Conservation (phyloP, 345 rosid genomes). For the Brassica juncea region DNA sequence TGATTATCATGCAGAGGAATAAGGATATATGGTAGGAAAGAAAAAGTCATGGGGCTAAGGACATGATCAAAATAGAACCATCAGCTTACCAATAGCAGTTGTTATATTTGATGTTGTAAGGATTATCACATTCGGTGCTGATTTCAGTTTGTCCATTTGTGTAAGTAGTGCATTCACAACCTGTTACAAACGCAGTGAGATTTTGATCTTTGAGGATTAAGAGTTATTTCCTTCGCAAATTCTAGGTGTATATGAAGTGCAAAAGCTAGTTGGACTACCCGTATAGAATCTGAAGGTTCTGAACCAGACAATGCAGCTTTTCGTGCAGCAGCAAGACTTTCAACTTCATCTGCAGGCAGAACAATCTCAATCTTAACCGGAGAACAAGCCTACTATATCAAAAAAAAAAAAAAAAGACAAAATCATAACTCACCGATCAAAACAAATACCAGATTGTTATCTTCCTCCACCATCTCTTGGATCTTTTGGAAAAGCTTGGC, state of each 20-base stretch:
- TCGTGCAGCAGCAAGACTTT: constrained; percentile 98
- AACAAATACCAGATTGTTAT: constrained; percentile 94
- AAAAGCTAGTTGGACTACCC: constrained; percentile 50
- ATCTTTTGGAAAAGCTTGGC: constrained; percentile 97
- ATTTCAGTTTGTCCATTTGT: constrained; percentile 95
- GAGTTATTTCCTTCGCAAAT: neutral
- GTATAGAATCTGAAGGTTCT: constrained; percentile 97
- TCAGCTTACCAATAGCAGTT: constrained; percentile 87
- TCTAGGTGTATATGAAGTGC: neutral
- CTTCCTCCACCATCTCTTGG: constrained; percentile 99
- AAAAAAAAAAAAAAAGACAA: neutral
- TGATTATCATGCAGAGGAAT: neutral
- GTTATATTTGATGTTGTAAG: constrained; percentile 97
- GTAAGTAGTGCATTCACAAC: constrained; percentile 97
- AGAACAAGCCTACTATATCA: constrained; percentile 28
- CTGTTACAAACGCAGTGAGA: constrained; percentile 46
- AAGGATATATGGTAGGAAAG: neutral
- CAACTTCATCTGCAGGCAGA: constrained; percentile 87
- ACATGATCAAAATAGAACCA: constrained; percentile 14
- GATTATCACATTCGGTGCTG: constrained; percentile 86
- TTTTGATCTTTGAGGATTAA: constrained; percentile 5
- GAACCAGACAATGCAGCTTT: constrained; percentile 98
- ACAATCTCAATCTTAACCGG: constrained; percentile 29
- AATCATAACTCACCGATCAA: constrained; percentile 80
- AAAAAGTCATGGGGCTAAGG: neutral